Conservation (phyloP, 495 filamentous ascomycete species). For the Entonaema liquescens region DNA sequence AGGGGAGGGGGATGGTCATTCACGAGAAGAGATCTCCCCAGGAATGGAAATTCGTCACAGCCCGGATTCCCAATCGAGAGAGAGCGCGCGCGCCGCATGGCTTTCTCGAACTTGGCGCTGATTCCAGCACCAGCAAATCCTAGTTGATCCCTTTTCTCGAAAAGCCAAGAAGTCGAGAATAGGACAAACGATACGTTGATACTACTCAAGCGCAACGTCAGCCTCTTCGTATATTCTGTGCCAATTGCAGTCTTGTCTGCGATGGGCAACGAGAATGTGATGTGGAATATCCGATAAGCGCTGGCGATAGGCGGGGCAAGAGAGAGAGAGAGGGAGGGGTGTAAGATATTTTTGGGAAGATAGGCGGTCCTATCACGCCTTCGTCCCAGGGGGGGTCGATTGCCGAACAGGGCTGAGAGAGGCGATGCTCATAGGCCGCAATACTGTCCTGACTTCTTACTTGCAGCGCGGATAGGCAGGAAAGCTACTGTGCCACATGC, state of each 20-base stretch:
- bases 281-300: constrained; percentile 37
- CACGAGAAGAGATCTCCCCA: constrained; percentile 7
- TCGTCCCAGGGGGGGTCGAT: constrained; percentile 10
- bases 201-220: constrained; percentile 5
- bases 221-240: constrained; percentile 10
- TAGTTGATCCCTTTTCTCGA: constrained; percentile 11
- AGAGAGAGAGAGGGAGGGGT: not conserved
- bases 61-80: constrained; percentile 25
- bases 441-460: constrained; percentile 31
- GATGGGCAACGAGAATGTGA: constrained; percentile 7
- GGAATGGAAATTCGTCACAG: constrained; percentile 35
- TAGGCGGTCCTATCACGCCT: not conserved
- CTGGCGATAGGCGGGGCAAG: constrained; percentile 18
- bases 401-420: constrained; percentile 41
- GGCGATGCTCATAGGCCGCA: constrained; percentile 31
- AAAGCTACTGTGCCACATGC: constrained; percentile 31
- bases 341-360: constrained; percentile 33
- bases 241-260: not conserved
- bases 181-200: constrained; percentile 2
- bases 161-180: constrained; percentile 3
- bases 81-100: not conserved
- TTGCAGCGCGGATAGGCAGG: constrained; percentile 21
- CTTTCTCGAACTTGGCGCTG: not conserved
- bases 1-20: constrained; percentile 13
- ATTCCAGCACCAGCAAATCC: not conserved